Conservation (phyloP, 2,329 filamentous ascomycete species). For the Aplosporella prunicola region DNA sequence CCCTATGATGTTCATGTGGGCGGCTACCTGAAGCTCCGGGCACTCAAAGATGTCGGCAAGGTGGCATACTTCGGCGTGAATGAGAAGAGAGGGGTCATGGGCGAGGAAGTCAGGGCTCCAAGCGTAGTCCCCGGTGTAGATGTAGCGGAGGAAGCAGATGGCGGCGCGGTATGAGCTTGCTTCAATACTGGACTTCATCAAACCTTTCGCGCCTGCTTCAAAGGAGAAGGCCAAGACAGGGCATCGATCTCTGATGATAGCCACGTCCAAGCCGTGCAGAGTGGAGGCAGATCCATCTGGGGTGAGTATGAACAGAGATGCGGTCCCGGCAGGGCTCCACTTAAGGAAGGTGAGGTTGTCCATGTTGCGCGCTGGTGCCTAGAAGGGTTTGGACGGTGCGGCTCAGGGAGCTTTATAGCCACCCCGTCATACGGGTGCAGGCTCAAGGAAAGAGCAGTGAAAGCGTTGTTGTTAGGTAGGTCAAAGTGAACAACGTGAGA, state of each 20-base stretch:
- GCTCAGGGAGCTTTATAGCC: slow-evolving; percentile 15
- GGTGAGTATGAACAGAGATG: slow-evolving; percentile 24
- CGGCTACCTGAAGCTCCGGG: slow-evolving; percentile 28
- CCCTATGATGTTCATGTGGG: slow-evolving; percentile 30
- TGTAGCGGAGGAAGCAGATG: slow-evolving; percentile 31
- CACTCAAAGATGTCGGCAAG: slow-evolving; percentile 34
- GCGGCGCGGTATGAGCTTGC: slow-evolving; percentile 24
- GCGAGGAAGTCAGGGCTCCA: background rate
- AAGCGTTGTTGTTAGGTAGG: no score
- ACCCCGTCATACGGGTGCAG: no score
- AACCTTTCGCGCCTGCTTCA: slow-evolving; percentile 23
- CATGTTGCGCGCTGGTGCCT: background rate
- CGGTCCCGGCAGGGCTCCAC: slow-evolving; percentile 15
- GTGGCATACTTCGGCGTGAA: slow-evolving; percentile 33
- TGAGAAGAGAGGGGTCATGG: slow-evolving; percentile 24
- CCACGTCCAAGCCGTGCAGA: slow-evolving; percentile 25
- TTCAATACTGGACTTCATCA: slow-evolving; percentile 28
- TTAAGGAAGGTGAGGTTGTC: slow-evolving; percentile 13
- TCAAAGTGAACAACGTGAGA: no score
- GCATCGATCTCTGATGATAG: slow-evolving; percentile 25
- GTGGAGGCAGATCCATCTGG: slow-evolving; percentile 21
- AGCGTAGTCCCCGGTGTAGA: slow-evolving; percentile 32
- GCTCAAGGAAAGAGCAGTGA: no score
- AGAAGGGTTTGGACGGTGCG: background rate
- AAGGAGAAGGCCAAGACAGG: slow-evolving; percentile 33